Conservation (phyloP, 768 basidiomycete species). For the Lentinula guzmanii region DNA sequence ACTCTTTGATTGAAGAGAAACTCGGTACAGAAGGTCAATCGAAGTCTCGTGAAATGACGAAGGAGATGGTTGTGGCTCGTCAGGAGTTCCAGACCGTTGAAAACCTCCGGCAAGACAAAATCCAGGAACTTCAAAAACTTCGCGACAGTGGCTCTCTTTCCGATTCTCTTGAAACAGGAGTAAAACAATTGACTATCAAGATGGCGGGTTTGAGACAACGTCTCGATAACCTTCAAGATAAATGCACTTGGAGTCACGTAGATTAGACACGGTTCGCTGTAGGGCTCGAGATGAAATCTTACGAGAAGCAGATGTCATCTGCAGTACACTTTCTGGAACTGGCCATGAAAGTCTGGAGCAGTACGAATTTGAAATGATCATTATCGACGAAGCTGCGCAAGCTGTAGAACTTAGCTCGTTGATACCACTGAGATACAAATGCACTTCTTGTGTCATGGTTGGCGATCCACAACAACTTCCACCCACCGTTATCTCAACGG, state of each 20-base stretch:
- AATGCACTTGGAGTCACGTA: conserved; percentile 75
- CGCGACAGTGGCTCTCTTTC: conserved; percentile 52
- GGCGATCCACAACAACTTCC: conserved; percentile 97
- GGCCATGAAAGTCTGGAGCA: conserved; percentile 82
- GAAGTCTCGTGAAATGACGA: conserved; percentile 44
- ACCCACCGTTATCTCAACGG: conserved; percentile 63
- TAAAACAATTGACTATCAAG: conserved; percentile 55
- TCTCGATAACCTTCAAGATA: conserved; percentile 75
- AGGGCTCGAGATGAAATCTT: conserved; percentile 73
- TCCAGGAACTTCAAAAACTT: conserved; percentile 48
- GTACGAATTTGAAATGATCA: conserved; percentile 89
- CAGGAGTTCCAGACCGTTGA: conserved; percentile 69
- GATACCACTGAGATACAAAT: conserved; percentile 89
- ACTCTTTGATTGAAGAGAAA: conserved; percentile 78
- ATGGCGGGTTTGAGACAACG: conserved; percentile 60
- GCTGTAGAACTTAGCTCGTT: conserved; percentile 92
- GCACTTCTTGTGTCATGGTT: conserved; percentile 84
- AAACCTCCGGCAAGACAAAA: conserved; percentile 47
- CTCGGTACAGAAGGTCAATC: conserved; percentile 38
- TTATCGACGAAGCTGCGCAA: conserved; percentile 98
- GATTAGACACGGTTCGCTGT: conserved; percentile 77
- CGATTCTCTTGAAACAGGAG: conserved; percentile 62
- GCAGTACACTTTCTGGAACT: conserved; percentile 87
- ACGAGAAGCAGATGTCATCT: conserved; percentile 87
- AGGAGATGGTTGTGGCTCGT: conserved; percentile 53